Conservation (phyloP, 495 filamentous ascomycete genomes). For the Rhizodiscina lignyota region DNA sequence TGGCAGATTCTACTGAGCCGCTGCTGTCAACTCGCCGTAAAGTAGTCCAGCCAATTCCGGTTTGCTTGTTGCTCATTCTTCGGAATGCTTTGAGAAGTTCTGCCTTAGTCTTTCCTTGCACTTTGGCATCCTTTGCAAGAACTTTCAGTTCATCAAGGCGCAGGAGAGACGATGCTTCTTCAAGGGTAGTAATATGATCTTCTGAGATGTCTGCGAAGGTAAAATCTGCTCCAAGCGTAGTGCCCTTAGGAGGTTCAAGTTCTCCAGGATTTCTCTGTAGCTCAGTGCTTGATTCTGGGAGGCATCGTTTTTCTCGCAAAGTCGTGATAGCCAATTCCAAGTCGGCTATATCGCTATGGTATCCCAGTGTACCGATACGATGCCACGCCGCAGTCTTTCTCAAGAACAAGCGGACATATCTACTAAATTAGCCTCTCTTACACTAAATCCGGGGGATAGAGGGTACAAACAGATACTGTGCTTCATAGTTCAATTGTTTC, state of each 20-base stretch:
- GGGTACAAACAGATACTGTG: conserved; percentile 67
- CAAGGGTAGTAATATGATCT: conserved; percentile 54
- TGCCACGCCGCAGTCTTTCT: conserved; percentile 94
- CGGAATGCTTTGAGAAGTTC: conserved; percentile 59
- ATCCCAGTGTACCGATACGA: conserved; percentile 57
- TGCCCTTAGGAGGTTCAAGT: conserved; percentile 26
- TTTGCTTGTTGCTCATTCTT: conserved; percentile 53
- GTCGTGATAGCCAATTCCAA: conserved; percentile 42
- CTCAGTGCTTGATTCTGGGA: conserved; percentile 19
- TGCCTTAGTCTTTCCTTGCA: conserved; percentile 77
- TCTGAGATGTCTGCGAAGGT: conserved; percentile 67
- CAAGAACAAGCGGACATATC: conserved; percentile 85
- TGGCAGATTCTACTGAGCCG: conserved; percentile 1
- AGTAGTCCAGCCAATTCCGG: conserved; percentile 40
- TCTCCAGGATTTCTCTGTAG: conserved; percentile 29
- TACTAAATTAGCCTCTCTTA: conserved; percentile 13
- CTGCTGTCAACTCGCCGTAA: no score
- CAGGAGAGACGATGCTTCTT: conserved; percentile 71
- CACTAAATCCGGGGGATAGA: conserved; percentile 3
- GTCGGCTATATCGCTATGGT: conserved; percentile 71
- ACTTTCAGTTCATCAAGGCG: conserved; percentile 71
- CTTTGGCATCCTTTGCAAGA: conserved; percentile 73
- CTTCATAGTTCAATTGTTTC: conserved; percentile 60
- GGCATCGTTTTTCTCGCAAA: conserved; percentile 30
- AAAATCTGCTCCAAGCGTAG: conserved; percentile 36